These are phyloP conservation scores for Lunasporangiospora selenospora DNA, from an alignment of 192 early-diverging fungal species.

Conservation along the genomic window DNA sequence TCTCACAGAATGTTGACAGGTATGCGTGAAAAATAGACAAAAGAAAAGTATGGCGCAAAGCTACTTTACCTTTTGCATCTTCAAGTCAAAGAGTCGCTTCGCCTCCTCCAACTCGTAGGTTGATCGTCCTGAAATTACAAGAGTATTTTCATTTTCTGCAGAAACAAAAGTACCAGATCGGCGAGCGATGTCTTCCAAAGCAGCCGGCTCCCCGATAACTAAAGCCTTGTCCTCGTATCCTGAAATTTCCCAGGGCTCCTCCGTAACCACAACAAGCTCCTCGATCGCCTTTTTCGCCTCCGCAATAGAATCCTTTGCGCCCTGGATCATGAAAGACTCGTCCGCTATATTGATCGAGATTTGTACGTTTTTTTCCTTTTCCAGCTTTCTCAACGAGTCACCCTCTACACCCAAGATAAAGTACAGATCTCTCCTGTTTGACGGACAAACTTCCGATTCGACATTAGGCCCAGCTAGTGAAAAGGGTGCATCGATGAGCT, in stretches of 20 bases:
- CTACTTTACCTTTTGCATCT: constrained; percentile 23
- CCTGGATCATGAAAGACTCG: constrained; percentile 32
- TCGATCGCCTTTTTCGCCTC: constrained; percentile 22
- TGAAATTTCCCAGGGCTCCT: constrained; percentile 42
- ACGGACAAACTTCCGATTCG: constrained; percentile 20
- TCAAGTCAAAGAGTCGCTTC: constrained; percentile 36
- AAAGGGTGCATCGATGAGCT: constrained; percentile 29
- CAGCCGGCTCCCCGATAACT: constrained; percentile 8
- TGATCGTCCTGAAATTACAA: constrained; percentile 28
- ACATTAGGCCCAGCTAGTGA: background rate
- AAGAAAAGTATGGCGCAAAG: too few species aligned
- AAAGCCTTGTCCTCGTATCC: constrained; percentile 11
- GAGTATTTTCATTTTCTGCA: constrained; percentile 1
- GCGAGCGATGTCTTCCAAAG: constrained; percentile 37
- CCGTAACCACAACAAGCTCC: constrained; percentile 31
- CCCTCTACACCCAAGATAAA: constrained; percentile 38
- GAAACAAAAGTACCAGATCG: constrained; percentile 34
- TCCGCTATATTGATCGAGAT: constrained; percentile 41
- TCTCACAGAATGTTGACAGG: too few species aligned
- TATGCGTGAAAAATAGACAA: too few species aligned
- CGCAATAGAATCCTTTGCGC: constrained; percentile 12
- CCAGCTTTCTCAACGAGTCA: constrained; percentile 16
- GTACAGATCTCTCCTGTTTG: constrained; percentile 37
- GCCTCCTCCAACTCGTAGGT: constrained; percentile 29
- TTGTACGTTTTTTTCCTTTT: constrained; percentile 29